Evolutionary conservation across 2,329 filamentous ascomycete genomes (phyloP).

Genomic region (Colletotrichum theobromicola): DNA sequence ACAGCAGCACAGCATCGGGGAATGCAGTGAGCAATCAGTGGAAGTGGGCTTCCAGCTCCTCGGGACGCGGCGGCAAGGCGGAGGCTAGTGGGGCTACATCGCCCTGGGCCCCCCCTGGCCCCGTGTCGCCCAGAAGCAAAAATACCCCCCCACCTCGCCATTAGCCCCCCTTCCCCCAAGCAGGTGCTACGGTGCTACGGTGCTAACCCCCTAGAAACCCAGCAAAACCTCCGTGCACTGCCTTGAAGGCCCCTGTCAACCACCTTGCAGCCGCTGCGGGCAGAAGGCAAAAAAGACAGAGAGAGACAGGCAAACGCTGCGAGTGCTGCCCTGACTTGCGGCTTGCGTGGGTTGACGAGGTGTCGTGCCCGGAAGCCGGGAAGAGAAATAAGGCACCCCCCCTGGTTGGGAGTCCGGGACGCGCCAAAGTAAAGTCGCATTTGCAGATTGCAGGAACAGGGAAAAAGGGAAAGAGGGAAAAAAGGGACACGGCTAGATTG

Average conservation of each 20-base stretch:
- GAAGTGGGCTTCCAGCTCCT: slow-evolving; percentile 13
- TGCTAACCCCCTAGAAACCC: background rate
- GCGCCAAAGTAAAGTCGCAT: background rate
- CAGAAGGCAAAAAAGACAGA: background rate
- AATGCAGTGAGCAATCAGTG: background rate
- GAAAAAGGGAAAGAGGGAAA: background rate
- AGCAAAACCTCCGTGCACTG: background rate
- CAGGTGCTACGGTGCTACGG: background rate
- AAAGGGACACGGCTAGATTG: background rate
- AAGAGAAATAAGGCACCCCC: background rate
- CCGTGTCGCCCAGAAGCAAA: background rate
- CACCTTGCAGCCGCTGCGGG: background rate
- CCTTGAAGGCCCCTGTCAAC: background rate
- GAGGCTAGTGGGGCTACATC: background rate
- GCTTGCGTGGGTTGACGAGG: background rate
- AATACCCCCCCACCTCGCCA: background rate
- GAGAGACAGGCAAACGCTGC: background rate
- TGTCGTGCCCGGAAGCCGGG: background rate
- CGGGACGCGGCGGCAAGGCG: slow-evolving; percentile 16
- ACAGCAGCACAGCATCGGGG: background rate
- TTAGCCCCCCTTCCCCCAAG: background rate
- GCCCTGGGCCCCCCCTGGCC: background rate
- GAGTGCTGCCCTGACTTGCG: background rate
- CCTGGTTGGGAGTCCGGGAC: too few species aligned
- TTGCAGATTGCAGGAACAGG: background rate